Base-by-base conservation (phyloP, 106 monocot genomes). In the Apostasia shenzhenica region DNA sequence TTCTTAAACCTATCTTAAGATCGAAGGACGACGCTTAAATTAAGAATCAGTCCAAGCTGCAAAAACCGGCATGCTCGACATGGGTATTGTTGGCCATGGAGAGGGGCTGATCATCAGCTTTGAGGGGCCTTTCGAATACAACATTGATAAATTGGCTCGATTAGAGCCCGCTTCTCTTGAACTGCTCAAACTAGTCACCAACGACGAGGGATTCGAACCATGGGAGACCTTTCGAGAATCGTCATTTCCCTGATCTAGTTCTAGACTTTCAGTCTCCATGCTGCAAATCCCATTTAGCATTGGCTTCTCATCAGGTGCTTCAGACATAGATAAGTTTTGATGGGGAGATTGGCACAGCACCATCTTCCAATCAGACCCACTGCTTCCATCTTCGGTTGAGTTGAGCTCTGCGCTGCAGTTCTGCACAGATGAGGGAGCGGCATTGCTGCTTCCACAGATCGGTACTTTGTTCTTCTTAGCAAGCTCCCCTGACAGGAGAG, bases 41-140 rank as follows among this genome's bases (percentile, higher is more conserved):
- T 52, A 84, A 62, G 73, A 60, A 70, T 95, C 91, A 43, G 78
- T 84, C 99, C 93, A 99, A 13, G 90, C 87, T 55, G 93, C 81
- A 68, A 85, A 99, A 13, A 90, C 70, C 0, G 99, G 99, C 79
- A 92, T 67, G 38, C 89, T 86, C 54, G 82, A 66, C 63, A 87
- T 79, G 37, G 88, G 83, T 54, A 88, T 75, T 83, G 88, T 84
- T 40, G 91, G 70, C 70, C 47, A 78, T 2, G 82, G 68, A 41
- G 68, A n/a, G 1, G 75, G 47, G 4, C 45, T 67, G 13, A 80
- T 65, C 6, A 61, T 40, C 39, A 69, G 54, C 57, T 78, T 80
- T 1, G 80, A 42, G 73, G 55, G 1, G 79, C 66, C 71, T 78
- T 88, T 86, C 54, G 43, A 84, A 40, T 59, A 92, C 11, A 92